Evolutionary conservation across 1,139 yeast genomes (phyloP).

Genomic region (Saccharomyces hybrid): DNA sequence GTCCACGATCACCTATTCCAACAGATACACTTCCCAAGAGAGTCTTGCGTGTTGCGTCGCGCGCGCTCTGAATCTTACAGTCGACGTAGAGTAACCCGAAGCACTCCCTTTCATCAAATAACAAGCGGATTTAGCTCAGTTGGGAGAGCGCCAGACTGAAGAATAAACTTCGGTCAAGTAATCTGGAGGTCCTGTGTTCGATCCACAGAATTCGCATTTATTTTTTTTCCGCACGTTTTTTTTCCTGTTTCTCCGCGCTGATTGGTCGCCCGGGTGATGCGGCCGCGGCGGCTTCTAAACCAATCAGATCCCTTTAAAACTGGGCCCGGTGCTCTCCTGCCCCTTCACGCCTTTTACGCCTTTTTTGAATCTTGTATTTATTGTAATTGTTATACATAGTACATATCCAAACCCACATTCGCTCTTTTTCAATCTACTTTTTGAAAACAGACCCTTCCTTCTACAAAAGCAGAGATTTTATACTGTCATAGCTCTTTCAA

Average conservation of each 20-base stretch:
- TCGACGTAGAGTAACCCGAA: too few relatives aligned
- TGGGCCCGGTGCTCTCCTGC: background rate
- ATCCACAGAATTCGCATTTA: constrained; percentile 74
- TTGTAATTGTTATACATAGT: background rate
- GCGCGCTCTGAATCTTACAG: too few relatives aligned
- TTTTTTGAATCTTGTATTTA: background rate
- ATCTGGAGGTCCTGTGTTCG: constrained; percentile 90
- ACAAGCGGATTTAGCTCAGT: constrained; percentile 25
- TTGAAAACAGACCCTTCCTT: background rate
- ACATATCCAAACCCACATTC: background rate
- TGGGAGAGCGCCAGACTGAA: constrained; percentile 27
- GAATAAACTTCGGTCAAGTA: constrained; percentile 12
- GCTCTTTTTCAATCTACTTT: background rate
- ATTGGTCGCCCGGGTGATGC: constrained; percentile 1
- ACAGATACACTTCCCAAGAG: too few relatives aligned
- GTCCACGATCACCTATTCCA: too few relatives aligned
- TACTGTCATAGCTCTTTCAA: background rate
- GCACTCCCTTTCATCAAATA: background rate
- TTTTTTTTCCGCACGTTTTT: background rate
- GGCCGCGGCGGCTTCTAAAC: background rate
- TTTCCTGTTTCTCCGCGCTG: background rate
- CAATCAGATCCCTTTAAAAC: background rate
- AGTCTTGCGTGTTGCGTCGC: too few relatives aligned
- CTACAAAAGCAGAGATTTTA: background rate
- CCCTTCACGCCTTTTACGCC: constrained; percentile 1